Evolutionary conservation across 202 grass and related monocot genomes (phyloP), one percentile per base, ranked within the genome.

Genomic region (Zoysia matrella): DNA sequence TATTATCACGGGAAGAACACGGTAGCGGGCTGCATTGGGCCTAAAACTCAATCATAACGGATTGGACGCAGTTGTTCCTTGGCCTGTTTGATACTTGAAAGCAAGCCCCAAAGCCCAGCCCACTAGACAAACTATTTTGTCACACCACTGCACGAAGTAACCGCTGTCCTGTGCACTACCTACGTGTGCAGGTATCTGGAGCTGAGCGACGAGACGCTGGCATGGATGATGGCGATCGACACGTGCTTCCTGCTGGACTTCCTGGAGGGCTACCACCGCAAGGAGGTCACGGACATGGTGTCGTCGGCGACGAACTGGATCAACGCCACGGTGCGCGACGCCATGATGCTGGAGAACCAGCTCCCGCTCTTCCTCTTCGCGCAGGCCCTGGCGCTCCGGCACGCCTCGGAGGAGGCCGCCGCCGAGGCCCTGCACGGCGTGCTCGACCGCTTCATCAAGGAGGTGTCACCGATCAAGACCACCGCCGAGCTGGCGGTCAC

Each of bases 171-270:
- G 22, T 22, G 22, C 22, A 22, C 22, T 22, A 22, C 22, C 22
- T 22, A 22, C 22, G 22, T 22, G 54, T 56, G 55, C 16, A 94
- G 92, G 90, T 87, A 86, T 57, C 80, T 91, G 3, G 89, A 92
- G 64, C 73, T 90, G 18, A 90, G 51, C 49, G 87, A 78, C 8
- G 67, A 92, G 15, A 90, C 84, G 11, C 61, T 90, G 56, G 84
- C 92, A 44, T 96, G 93, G 90, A 96, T 96, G 85, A 87, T 96
- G 88, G 90, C 93, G 7, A 90, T 95, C 3, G 93, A 92, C 61
- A 80, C 86, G 6, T 89, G 88, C 36, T 95, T 95, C 73, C 57
- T 92, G 8, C 93, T 95, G 6, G 88, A 95, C 83, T 95, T 92
- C 40, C 90, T 92, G 2, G 82, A 90, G 71, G 60, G 89, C 50